Evolutionary conservation across 2,329 filamentous ascomycete species (phyloP), one percentile per base, ranked within the genome.

Genomic region (Sordariomycetes sp.): DNA sequence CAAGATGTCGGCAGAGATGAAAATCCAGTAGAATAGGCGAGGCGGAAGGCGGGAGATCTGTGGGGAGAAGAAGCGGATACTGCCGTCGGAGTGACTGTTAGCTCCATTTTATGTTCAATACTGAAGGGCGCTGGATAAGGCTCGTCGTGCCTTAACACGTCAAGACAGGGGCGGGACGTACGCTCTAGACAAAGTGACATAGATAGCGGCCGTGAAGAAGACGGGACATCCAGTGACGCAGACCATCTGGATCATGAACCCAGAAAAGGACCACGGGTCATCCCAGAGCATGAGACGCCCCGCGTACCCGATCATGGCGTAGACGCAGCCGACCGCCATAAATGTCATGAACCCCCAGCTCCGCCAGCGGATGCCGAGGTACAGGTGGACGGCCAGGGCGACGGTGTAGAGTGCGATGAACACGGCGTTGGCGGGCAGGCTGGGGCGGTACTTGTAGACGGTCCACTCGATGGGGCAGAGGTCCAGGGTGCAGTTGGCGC

Each of bases 191-290:
- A 87, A 75, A 28, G 81, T 85, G 58, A 88, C 78, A 67, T 88
- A 88, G 66, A 88, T 82, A 60, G 81, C 82, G 0, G 84, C 85
- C 32, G 81, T 63, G 78, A 11, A 73, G 22, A 68, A 73, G 0
- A 73, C 70, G 11, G 71, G 71, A 0, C 67, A 71, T 5, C 60
- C 64, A 0, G 81, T 85, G 25, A 72, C 65, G 57, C 65, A 73
- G 68, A 67, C 66, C 62, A 87, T 85, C 66, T 88, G 82, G 20
- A 87, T 76, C 66, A 87, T 76, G 66, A 88, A 88, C 10, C 77
- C 81, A 12, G 66, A 65, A 65, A 85, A 79, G 54, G 67, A 73
- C 65, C 83, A 88, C 0, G 83, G 81, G 63, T 87, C 79, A 53
- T 76, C 61, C 61, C 78, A 76, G 59, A 85, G 71, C 64, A 83